Evolutionary conservation across 768 basidiomycete species (phyloP), one percentile per base, ranked within the genome.

Genomic region (Trametopsis cervina): DNA sequence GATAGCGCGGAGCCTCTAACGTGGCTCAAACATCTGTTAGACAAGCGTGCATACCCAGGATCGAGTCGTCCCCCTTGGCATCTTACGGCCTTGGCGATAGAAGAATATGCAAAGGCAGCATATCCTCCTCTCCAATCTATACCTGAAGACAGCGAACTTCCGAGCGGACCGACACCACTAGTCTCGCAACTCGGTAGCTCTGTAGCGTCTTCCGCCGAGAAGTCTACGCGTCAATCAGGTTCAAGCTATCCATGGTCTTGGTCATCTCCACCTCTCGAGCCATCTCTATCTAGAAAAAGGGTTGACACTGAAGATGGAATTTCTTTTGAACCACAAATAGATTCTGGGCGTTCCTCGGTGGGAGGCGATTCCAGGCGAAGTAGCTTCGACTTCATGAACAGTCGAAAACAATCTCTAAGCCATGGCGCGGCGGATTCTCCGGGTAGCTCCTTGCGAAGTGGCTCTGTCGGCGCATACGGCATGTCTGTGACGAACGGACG

Each of bases 1-100:
- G 83, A 83, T 46, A 72, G 73, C 44, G 73, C 76, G 0, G 87
- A 89, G 57, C 83, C 86, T 5, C 69, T 84, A 40, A 78, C 80
- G 5, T 89, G 86, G 87, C 65, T 88, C 23, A 83, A 78, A 56
- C 83, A 87, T 49, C 59, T 75, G 53, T 66, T 78, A 41, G 76
- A 81, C 40, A 78, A 69, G 51, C 71, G 60, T 45, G 63, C 63
- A 35, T 60, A 56, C 39, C 67, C 58, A 42, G 53, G 56, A 27
- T 51, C 54, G 22, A 53, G 47, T 40, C 71, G 76, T 36, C 70
- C 74, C 35, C 74, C 73, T 3, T 81, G 83, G 80, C 70, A 80
- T 59, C 58, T 88, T 41, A 79, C 85, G 7, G 85, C 87, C 2
- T 66, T 83, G 44, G 75, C 85, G 11, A 69, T 83, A 52, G 83